A percentile compares a stretch with the other conserved stretches of the same genome.
phyloP scores from a whole-genome alignment of 495 filamentous ascomycete species.

The Hapsidospora chrysogenum region DNA sequence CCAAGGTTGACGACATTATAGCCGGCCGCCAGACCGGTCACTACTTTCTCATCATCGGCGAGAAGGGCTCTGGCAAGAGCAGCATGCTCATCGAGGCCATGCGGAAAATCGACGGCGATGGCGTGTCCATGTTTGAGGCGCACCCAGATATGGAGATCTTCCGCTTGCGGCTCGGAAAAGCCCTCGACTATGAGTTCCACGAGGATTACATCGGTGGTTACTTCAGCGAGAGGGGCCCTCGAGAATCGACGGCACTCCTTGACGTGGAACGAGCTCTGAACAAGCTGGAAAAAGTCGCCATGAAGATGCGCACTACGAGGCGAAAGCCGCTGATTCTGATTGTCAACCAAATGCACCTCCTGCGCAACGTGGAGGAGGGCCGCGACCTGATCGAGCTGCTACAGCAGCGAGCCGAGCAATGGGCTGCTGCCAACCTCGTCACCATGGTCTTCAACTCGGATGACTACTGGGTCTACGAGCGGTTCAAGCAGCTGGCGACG shows the following conservation, averaged over 20 bases:
- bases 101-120: conserved; percentile 73
- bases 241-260: conserved; percentile 75
- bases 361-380: conserved; percentile 81
- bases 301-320: conserved; percentile 38
- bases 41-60: conserved; percentile 87
- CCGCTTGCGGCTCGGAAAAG: conserved; percentile 77
- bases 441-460: conserved; percentile 88
- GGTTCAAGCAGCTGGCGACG: conserved; percentile 75
- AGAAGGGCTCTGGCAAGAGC: conserved; percentile 92
- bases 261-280: conserved; percentile 96
- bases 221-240: conserved; percentile 83
- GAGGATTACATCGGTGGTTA: conserved; percentile 87
- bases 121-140: conserved; percentile 84
- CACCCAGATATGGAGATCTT: conserved; percentile 94
- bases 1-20: conserved; percentile 61
- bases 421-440: conserved; percentile 78
- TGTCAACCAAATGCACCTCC: conserved; percentile 78
- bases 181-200: conserved; percentile 82
- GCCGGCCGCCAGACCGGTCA: conserved; percentile 51
- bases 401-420: conserved; percentile 88
- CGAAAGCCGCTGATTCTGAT: conserved; percentile 68
- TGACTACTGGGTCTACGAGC: conserved; percentile 96
- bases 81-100: conserved; percentile 92
- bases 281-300: conserved; percentile 89
- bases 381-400: conserved; percentile 84